Base-by-base conservation (phyloP, 1,284 basidiomycete genomes). In the Agaricales sp. region DNA sequence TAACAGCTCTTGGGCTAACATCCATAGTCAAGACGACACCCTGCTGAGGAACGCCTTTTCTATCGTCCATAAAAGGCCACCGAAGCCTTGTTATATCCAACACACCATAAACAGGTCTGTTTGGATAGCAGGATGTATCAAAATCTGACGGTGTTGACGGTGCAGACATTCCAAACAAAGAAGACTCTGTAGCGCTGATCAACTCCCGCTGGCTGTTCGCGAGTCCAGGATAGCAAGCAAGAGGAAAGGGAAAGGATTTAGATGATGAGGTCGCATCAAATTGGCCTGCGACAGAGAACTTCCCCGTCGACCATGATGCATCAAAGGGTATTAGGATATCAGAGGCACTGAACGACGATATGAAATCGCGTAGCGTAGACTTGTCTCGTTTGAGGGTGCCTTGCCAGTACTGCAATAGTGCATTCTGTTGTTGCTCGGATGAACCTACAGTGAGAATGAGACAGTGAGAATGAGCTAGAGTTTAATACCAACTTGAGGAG, bases 311-410 rank as follows among this genome's bases (percentile, higher is more conserved):
- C 14, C 65, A 62, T 6, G 68, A 70, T 3, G 68, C 71, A 58
- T 83, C 74, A 56, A 83, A 82, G 16, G 80, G 78, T n/a, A 82
- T 59, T 11, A 82, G 57, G 51, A 82, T 67, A 2, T 71, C 68
- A 2, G 79, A 72, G 11, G 66, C 63, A 39, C 62, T 64, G 43
- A 82, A 54, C 3, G 67, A 64, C 8, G 69, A 63, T 41, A 75
- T 61, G 59, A 83, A 82, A 2, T 51, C 58, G 2, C 59, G 46
- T 4, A 82, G 63, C 43, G 75, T 68, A 20, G 57, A 55, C 2
- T 63, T 52, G n/a, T 65, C 58, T 53, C 76, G 75, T 45, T 69
- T 68, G 14, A 84, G 64, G 39, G 70, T 68, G 13, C 62, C 67
- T n/a, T 64, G 65, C 81, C 81, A 84, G 58, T 78, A 82, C 18